Base-by-base conservation (phyloP, 176 grass and related monocot species). In the Neostapfia colusana region DNA sequence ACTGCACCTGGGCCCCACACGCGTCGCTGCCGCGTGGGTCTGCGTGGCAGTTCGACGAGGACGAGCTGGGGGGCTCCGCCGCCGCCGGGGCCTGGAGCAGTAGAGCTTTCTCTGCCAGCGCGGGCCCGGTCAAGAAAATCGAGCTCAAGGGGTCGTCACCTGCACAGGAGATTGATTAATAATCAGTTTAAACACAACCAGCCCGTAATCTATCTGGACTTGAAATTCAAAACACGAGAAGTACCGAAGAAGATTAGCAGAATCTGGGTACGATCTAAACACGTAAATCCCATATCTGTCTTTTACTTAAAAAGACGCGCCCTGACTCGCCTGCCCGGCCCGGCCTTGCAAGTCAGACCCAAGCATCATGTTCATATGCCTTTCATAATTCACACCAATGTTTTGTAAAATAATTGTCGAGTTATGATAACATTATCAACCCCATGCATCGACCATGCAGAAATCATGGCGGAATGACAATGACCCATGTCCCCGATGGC, bases 231-330 rank as follows among this genome's bases (percentile, higher is more conserved):
- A 70, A 65, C 28, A 57, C 21, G 8, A 25, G 9, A 26, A 61
- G 40, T 65, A 56, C 20, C 14, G 39, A 79, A 76, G 46, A 84
- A 71, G 81, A 88, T 84, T 84, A 80, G 62, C 75, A 80, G 81
- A 80, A 84, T 88, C 81, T 3, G 34, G 54, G 37, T 79, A 88
- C 70, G 45, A 70, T 84, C 71, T 84, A 88, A 84, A 56, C 81
- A 88, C 26, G 81, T 72, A 72, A 70, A 75, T 58, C 72, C 81
- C 58, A 72, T 65, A 51, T 43, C 71, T 60, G 81, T 84, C 81
- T 88, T 88, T 81, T 81, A 66, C 81, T 76, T 27, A 11, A 20
- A 84, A 88, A 88, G 86, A 65, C 45, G 72, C 45, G 76, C 68
- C 59, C 67, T 71, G 53, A 50, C 59, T 16, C 10, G 58, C 18